Base-by-base conservation (phyloP, 2,329 filamentous ascomycete genomes). In the Claviceps monticola region DNA sequence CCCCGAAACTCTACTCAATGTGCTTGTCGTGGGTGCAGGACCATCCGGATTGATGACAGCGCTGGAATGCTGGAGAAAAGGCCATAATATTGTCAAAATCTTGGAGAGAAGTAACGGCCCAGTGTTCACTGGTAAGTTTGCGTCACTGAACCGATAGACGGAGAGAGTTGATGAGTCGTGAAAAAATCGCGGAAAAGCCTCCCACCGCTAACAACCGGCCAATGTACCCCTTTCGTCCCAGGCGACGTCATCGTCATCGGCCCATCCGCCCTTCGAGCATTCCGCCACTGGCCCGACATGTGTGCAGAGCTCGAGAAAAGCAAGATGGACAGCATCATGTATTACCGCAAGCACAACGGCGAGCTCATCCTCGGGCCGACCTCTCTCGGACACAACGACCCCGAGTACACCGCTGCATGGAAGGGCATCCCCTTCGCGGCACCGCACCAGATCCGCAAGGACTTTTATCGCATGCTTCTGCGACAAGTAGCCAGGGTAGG, bases 41-140 rank as follows among this genome's bases (percentile, higher is more conserved):
- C 36, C 53, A 13, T 51, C 46, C 3, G 55, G 56, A 3, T 49
- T 58, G 4, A 50, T 48, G 21, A 36, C 48, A 4, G 56, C 56
- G 8, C 8, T 56, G 11, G 55, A 57, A 44, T 57, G 54, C 39
- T 58, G 54, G 55, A 47, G 56, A 16, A 52, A 57, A 13, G 56
- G 56, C 0, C 54, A 55, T 23, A 48, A 54, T 42, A 54, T 58
- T 11, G 55, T 57, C 9, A 38, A 49, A 1, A 51, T 58, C 14
- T 34, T 58, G n/a, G 56, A 58, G 14, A 48, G 51, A 14, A 54
- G 36, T 26, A 13, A 37, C 3, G 44, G 29, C 36, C 50, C 50
- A 14, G 47, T 47, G 8, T 51, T 14, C 34, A 51, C 39, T 47
- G 53, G 45, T 49, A 5, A 49, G 21, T 44, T 7, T 13, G 16